phyloP scores from a whole-genome alignment of 2,329 filamentous ascomycete species.

The Coleophoma crateriformis region DNA sequence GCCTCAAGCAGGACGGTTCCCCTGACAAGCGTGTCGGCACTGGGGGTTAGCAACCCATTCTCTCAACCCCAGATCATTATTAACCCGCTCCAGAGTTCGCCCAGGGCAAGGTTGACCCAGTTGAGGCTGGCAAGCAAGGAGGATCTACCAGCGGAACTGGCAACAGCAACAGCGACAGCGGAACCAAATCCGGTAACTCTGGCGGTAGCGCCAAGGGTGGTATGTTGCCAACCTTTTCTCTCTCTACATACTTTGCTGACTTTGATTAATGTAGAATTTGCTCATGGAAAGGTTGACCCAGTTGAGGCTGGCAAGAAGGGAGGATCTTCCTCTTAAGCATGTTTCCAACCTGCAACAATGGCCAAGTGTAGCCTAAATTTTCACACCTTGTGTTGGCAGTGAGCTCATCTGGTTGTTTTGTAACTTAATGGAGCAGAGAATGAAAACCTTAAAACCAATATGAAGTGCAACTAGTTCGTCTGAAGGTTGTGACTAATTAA shows the following conservation, averaged over 20 bases:
- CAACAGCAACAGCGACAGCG: neutral
- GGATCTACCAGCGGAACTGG: conserved; percentile 17
- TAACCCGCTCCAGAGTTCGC: conserved; percentile 26
- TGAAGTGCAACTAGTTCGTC: too few relatives aligned
- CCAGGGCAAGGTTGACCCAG: conserved; percentile 34
- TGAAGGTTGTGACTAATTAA: too few relatives aligned
- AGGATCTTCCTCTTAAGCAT: conserved; percentile 10
- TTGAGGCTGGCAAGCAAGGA: conserved; percentile 33
- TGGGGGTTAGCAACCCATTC: conserved; percentile 14
- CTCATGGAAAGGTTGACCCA: conserved; percentile 32
- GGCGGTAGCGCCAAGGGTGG: neutral
- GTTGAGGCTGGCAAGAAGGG: conserved; percentile 31
- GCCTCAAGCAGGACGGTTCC: conserved; percentile 34
- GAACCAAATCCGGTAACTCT: conserved; percentile 5
- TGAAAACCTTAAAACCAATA: too few relatives aligned
- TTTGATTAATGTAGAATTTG: conserved; percentile 21
- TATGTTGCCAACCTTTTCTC: neutral
- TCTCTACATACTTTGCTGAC: neutral
- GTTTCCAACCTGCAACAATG: too few relatives aligned
- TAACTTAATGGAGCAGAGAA: too few relatives aligned
- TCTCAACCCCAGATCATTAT: neutral
- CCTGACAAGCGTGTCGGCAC: conserved; percentile 35
- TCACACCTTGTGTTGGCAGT: too few relatives aligned
- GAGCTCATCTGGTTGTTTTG: too few relatives aligned
- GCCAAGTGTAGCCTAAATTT: too few relatives aligned